Evolutionary conservation across 768 basidiomycete species (phyloP), one percentile per base, ranked within the genome.

Genomic region (Clathrus columnatus): DNA sequence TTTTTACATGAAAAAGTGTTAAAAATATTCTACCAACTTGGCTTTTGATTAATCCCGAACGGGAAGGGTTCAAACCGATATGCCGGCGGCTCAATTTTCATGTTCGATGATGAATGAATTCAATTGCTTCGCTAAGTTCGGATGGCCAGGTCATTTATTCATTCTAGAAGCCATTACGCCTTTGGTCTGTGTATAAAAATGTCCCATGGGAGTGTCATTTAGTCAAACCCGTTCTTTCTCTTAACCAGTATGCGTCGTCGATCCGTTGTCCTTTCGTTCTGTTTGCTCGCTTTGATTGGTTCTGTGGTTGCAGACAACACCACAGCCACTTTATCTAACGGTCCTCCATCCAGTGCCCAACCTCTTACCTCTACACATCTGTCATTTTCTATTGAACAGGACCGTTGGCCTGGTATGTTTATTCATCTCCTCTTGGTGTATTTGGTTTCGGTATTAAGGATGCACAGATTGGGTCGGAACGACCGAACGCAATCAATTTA

Each of bases 381-480:
- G 10, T 47, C 45, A 7, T 47, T 55, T 28, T 47, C 45, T 7
- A 47, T 55, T 11, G 54, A 55, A 30, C 54, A 55, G 30, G 54
- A 55, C 23, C 24, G 54, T 4, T 55, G 54, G 54, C 54, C 54
- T 8, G 54, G 54, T 55, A 30, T 20, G 54, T 32, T n/a, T n/a
- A n/a, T n/a, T 47, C 21, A 23, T 28, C 16, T 27, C 28, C n/a
- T n/a, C 30, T 23, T 30, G 50, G 5, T n/a, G n/a, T 30, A 10
- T 16, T n/a, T 23, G 23, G 18, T 21, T 18, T n/a, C n/a, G n/a
- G 11, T 11, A 43, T 23, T n/a, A 36, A 36, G 14, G 10, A 14
- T 11, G 36, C 7, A n/a, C 26, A 8, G 84, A 85, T 58, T 87
- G 85, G 84, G 68, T 69, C 10, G 84, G 85, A 1, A 72, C 71